phyloP scores from a whole-genome alignment of 2,329 filamentous ascomycete genomes.

The Aspergillus sp. region DNA sequence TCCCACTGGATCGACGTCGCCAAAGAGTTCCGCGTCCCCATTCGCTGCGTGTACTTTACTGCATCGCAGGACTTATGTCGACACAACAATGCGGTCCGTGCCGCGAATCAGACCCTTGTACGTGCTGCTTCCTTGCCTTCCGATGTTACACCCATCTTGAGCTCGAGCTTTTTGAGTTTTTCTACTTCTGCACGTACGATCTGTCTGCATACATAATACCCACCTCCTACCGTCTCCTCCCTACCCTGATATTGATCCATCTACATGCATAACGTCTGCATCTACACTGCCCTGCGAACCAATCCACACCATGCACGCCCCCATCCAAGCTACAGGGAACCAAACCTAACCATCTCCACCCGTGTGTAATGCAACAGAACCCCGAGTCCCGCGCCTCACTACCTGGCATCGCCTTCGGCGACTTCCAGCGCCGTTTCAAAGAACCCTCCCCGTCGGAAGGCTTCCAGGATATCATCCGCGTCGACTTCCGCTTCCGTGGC shows the following conservation, averaged over 20 bases:
- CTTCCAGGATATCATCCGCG: conserved; percentile 72
- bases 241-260: background rate
- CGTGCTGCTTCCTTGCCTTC: conserved; percentile 13
- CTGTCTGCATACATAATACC: too few relatives aligned
- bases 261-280: background rate
- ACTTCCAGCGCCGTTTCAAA: conserved; percentile 70
- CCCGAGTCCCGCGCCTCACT: conserved; percentile 74
- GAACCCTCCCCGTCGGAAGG: conserved; percentile 73
- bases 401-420: conserved; percentile 75
- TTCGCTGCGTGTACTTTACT: conserved; percentile 84
- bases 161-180: background rate
- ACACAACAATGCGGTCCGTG: conserved; percentile 84
- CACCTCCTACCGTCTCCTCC: background rate
- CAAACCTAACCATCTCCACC: background rate
- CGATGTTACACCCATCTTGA: conserved; percentile 1
- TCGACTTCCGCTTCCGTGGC: conserved; percentile 75
- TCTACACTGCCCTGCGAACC: background rate
- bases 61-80: conserved; percentile 67
- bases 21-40: conserved; percentile 65
- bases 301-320: background rate
- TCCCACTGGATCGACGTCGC: conserved; percentile 77
- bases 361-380: conserved; percentile 49
- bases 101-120: conserved; percentile 53
- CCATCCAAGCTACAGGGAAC: background rate
- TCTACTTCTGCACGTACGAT: background rate